Evolutionary conservation across 202 grass and related monocot species (phyloP), one percentile per base, ranked within the genome.

Genomic region (Cymbopogon flexuosus): DNA sequence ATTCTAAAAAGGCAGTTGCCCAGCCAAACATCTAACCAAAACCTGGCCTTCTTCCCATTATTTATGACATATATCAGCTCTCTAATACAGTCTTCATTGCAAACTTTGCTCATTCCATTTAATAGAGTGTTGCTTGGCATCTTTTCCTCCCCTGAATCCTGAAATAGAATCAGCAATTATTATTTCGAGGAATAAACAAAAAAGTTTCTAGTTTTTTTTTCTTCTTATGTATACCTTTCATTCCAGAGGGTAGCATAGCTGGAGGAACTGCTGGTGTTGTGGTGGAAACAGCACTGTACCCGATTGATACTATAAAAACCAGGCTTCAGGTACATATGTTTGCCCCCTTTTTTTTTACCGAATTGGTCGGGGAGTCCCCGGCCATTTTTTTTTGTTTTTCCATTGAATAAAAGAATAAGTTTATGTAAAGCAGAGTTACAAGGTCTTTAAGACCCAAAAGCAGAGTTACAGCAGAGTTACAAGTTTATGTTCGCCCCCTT

Each of bases 301-400:
- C 94, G 0, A 93, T 97, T 39, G 94, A 94, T 81, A 97, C 92
- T 14, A 94, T 94, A 64, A 97, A 97, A 15, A 97, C 88, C 46
- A 87, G 94, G 76, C 90, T 97, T 71, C 92, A 97, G 90, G 94
- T 81, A 24, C 81, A 35, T 77, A 23, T 27, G 19, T 62, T 47
- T 66, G 63, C 10, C 36, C 39, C 15, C 19, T n/a, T n/a, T n/a
- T n/a, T n/a, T n/a, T n/a, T n/a, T n/a, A n/a, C n/a, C n/a, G n/a
- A n/a, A n/a, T n/a, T n/a, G n/a, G n/a, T n/a, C n/a, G n/a, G n/a
- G n/a, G n/a, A n/a, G n/a, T n/a, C n/a, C n/a, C n/a, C n/a, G n/a
- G n/a, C n/a, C n/a, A n/a, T n/a, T n/a, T n/a, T n/a, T n/a, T n/a
- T n/a, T n/a, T n/a, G n/a, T n/a, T n/a, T n/a, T n/a, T n/a, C n/a